Evolutionary conservation across 257 asterid genomes (phyloP), one percentile per base, ranked within the genome.

Genomic region (Solanum appendiculatum): DNA sequence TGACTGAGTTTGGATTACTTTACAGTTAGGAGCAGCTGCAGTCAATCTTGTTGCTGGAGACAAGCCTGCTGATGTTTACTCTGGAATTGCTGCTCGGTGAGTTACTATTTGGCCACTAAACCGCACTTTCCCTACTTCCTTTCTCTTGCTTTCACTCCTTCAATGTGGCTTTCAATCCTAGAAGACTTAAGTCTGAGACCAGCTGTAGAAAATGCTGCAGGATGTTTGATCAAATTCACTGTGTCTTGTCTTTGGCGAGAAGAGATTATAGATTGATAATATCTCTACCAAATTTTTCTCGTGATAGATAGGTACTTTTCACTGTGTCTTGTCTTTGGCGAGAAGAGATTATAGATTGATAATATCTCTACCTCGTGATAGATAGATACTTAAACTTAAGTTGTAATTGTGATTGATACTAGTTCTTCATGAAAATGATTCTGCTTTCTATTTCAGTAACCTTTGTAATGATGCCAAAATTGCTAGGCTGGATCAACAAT

Each of bases 21-120:
- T 84, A 12, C 93, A 97, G 99, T 92, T 95, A 82, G 99, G 99
- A 90, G 99, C 99, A 82, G 96, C 90, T 68, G 99, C 99, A 21
- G 99, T 97, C 92, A 97, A 97, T 93, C 98, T 97, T 89, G 93
- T 93, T 87, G 92, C 92, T 1, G 99, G 98, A 89, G 99, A 95
- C 63, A 96, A 97, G 87, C 99, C 99, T 72, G 99, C 99, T 84
- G 99, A 97, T 88, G 98, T 96, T 89, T 97, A 97, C 91, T 95
- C 99, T 1, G 99, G 98, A 88, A 97, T 97, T 83, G 99, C 99
- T 89, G 91, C 98, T 78, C 93, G 99, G 99, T 95, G 88, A 87
- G 94, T 86, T 88, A 66, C 31, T 54, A 21, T 37, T 77, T 27
- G 69, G 70, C 66, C 60, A 44, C 31, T 70, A 44, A 51, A 69